Evolutionary conservation across 2,329 filamentous ascomycete species (phyloP), one percentile per base, ranked within the genome.

Genomic region (Colletotrichum neosansevieriae): DNA sequence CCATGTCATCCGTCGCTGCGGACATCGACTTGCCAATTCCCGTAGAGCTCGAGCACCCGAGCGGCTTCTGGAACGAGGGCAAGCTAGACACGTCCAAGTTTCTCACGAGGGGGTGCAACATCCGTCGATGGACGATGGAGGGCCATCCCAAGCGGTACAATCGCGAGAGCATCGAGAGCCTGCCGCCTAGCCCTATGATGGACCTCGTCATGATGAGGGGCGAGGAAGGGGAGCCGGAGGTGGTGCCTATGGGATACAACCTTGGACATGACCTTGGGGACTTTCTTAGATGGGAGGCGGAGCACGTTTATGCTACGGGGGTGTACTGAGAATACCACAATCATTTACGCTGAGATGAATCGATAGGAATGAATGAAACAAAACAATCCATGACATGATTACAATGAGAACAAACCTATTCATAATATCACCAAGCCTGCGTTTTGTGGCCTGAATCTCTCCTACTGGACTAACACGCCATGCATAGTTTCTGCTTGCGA

Each of bases 171-270:
- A 73, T 72, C 58, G 73, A 58, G 62, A 74, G 56, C 70, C 76
- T 86, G 65, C 85, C 84, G 44, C 83, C 83, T 71, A 86, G 84
- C 71, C 84, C 85, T 53, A 83, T 85, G 82, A 74, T 83, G 53
- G 82, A 84, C 51, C 76, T 81, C 11, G 74, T 80, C 32, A 77
- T 86, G 19, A 79, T 85, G 44, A 78, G 77, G 29, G 78, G 76
- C 47, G 73, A 71, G 34, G 66, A 70, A 32, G 72, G 74, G 40
- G 69, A 75, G 29, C 70, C 78, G 34, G 79, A 81, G 59, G 74
- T 80, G 10, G 82, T 86, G 60, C 85, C 86, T 0, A 89, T 90
- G 87, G 86, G 86, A 0, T 89, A 85, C 73, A 90, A 90, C 70
- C 79, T 90, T 2, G 82, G 83, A 11, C 85, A 88, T 69, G 88